A percentile compares a stretch with the other conserved stretches of the same genome.
Conservation (phyloP, 2,329 filamentous ascomycete genomes). For the Fusarium protoensiforme region DNA sequence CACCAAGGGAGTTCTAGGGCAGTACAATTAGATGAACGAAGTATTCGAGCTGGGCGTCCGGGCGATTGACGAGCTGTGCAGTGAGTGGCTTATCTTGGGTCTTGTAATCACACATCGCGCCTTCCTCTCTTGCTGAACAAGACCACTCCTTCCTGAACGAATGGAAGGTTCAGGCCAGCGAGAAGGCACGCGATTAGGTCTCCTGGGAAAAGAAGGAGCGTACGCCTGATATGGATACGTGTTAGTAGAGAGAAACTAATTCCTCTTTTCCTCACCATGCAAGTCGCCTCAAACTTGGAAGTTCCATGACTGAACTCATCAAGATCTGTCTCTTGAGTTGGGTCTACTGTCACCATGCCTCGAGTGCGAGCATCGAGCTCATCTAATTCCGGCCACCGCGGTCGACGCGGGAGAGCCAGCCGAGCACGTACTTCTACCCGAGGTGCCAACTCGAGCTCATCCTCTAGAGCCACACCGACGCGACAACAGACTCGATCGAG, state of each 20-base stretch:
- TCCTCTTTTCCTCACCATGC: not conserved
- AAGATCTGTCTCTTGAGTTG: not conserved
- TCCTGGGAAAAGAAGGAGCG: not conserved
- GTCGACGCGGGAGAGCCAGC: conserved; percentile 8
- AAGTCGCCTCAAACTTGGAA: not conserved
- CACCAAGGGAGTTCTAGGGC: not conserved
- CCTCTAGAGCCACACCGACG: conserved; percentile 10
- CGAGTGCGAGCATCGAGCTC: conserved; percentile 6
- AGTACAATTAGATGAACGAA: not conserved
- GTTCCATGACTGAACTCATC: not conserved
- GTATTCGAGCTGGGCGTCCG: not conserved
- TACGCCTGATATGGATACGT: not conserved
- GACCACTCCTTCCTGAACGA: not conserved
- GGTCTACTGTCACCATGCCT: conserved; percentile 18
- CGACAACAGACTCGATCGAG: not conserved
- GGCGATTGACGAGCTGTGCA: not conserved
- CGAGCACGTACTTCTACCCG: not conserved
- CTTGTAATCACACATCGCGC: not conserved
- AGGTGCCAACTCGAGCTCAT: conserved; percentile 6
- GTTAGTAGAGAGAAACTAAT: not conserved
- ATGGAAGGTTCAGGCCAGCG: not conserved
- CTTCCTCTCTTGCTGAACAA: not conserved
- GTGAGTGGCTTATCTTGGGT: not conserved
- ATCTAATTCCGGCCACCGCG: conserved; percentile 14
- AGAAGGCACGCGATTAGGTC: not conserved